Evolutionary conservation across 2,329 filamentous ascomycete species (phyloP).

Genomic region (Penicillium brasilianum): DNA sequence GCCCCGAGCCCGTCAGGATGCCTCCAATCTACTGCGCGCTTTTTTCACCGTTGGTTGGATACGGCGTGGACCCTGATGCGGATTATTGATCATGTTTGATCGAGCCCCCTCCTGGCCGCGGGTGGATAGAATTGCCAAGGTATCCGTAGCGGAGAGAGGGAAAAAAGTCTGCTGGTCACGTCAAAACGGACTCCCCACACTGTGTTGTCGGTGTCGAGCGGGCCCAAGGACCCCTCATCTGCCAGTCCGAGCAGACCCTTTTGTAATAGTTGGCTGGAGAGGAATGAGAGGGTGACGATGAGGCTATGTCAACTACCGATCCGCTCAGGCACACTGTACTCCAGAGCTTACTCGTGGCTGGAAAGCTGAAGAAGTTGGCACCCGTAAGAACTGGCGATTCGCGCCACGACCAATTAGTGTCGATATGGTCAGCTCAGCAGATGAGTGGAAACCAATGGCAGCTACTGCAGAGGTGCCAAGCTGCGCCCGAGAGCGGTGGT

Average conservation of each 20-base stretch:
- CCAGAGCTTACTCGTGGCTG: background rate
- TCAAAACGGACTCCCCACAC: background rate
- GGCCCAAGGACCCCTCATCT: background rate
- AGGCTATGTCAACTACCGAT: background rate
- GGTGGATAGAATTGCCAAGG: background rate
- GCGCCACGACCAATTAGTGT: background rate
- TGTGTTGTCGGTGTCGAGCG: background rate
- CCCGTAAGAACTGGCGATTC: background rate
- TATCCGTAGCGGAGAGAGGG: background rate
- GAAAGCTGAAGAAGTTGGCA: background rate
- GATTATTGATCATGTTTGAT: background rate
- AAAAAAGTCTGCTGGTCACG: constrained; percentile 13
- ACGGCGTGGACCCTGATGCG: background rate
- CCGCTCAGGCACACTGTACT: background rate
- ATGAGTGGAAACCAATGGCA: background rate
- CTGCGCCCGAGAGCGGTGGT: background rate
- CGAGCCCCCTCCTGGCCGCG: background rate
- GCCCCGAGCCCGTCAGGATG: background rate
- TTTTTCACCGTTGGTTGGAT: background rate
- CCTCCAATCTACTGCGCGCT: background rate
- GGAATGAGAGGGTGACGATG: background rate
- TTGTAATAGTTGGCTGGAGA: background rate
- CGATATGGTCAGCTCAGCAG: background rate
- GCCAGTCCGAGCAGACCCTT: background rate
- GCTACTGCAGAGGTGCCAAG: background rate